phyloP scores from a whole-genome alignment of 495 filamentous ascomycete species.

The Cladorrhinum samala region DNA sequence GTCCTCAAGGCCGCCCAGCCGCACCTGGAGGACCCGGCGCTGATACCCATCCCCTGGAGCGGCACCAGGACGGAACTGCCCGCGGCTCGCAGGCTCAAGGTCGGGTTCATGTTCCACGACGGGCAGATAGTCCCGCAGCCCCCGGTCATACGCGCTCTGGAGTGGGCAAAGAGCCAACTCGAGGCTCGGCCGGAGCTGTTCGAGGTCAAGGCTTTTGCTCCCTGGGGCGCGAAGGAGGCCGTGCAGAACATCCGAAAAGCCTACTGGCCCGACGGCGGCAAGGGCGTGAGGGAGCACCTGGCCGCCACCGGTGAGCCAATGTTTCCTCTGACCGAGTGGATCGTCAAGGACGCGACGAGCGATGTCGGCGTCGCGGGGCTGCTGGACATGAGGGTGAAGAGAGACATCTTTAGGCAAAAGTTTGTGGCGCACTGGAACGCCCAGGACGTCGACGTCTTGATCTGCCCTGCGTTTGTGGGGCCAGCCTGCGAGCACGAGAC shows the following conservation, averaged over 20 bases:
- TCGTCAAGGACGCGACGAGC: slow-evolving; percentile 44
- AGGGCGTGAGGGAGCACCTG: slow-evolving; percentile 41
- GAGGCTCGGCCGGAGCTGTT: slow-evolving; percentile 34
- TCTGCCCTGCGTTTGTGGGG: slow-evolving; percentile 57
- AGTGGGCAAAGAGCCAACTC: slow-evolving; percentile 48
- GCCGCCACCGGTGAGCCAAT: slow-evolving; percentile 53
- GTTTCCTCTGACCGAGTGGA: slow-evolving; percentile 44
- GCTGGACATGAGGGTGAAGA: slow-evolving; percentile 47
- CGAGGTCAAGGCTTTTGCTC: slow-evolving; percentile 31
- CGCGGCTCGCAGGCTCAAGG: slow-evolving; percentile 46
- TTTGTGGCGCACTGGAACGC: slow-evolving; percentile 54
- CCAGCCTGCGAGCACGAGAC: slow-evolving; percentile 56
- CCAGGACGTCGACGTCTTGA: slow-evolving; percentile 57
- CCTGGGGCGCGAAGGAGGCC: slow-evolving; percentile 34
- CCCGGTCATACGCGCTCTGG: slow-evolving; percentile 56
- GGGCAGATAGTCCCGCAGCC: slow-evolving; percentile 66
- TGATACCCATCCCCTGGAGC: slow-evolving; percentile 42
- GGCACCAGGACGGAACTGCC: slow-evolving; percentile 21
- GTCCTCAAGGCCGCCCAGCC: slow-evolving; percentile 22
- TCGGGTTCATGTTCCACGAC: slow-evolving; percentile 68
- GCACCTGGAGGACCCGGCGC: slow-evolving; percentile 19
- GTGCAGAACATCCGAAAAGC: slow-evolving; percentile 43
- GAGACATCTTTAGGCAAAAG: slow-evolving; percentile 32
- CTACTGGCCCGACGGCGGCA: slow-evolving; percentile 53
- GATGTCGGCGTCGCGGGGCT: slow-evolving; percentile 46